These are phyloP conservation scores for Plasmodium vinckei DNA, from an alignment of 169 alveolate species.

Conservation along the genomic window DNA sequence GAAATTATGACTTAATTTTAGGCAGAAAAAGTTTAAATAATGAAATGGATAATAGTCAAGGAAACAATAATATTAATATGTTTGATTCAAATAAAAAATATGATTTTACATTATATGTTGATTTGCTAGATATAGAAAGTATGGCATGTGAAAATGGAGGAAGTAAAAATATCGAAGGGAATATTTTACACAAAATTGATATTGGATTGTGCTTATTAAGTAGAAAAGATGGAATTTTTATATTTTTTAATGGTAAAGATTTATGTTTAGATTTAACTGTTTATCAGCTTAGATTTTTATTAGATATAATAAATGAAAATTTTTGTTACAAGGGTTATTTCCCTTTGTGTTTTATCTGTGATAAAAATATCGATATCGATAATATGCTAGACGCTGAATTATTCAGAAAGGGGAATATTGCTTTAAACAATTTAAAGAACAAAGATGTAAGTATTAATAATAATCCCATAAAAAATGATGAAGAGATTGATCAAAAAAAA, in stretches of 20 bases:
- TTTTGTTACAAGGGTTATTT: conserved; percentile 73
- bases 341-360: conserved; percentile 75
- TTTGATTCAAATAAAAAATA: not conserved
- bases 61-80: not conserved
- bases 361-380: conserved; percentile 22
- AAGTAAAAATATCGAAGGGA: conserved; percentile 65
- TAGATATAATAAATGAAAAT: conserved; percentile 75
- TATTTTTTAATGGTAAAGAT: conserved; percentile 57
- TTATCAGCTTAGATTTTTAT: conserved; percentile 58
- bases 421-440: conserved; percentile 19
- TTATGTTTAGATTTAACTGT: conserved; percentile 63
- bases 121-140: conserved; percentile 59
- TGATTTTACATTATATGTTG: conserved; percentile 73
- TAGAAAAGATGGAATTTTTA: conserved; percentile 37
- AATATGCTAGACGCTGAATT: conserved; percentile 53
- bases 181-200: conserved; percentile 59
- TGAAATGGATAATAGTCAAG: not conserved
- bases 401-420: conserved; percentile 46
- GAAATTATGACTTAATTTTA: not conserved
- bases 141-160: conserved; percentile 77
- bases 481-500: not conserved
- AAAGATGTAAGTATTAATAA: not conserved
- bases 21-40: too few species aligned
- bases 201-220: conserved; percentile 59
- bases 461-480: not conserved